Base-by-base conservation (phyloP, 345 rosid genomes). In the Streptanthus diversifolius region DNA sequence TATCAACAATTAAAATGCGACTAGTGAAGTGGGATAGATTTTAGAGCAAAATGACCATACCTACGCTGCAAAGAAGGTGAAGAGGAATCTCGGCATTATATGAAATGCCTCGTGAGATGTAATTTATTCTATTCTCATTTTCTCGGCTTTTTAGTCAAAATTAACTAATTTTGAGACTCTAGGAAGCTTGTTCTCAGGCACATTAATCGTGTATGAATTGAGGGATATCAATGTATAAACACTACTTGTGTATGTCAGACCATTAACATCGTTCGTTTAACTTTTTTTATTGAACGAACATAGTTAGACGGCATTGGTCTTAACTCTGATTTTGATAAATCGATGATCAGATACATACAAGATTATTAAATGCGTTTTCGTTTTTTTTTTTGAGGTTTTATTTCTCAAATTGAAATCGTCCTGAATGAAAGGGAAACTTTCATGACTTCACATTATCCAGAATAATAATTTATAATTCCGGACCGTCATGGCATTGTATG, bases 381-480 rank as follows among this genome's bases (percentile, higher is more conserved):
- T 52, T 8, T 21, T 25, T 25, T 25, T 25, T 30, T 30, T 7
- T 63, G 1, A 7, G 19, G 3, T 3, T 12, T n/a, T 41, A n/a
- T 32, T 53, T 63, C 21, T 19, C 9, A 32, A 41, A 37, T 63
- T 63, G 64, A 63, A 30, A 22, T 63, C 21, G n/a, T 62, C 45
- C 18, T 11, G 19, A 47, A 24, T 25, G 77, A 35, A 73, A 73
- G 29, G 25, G 65, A 15, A 56, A 17, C 30, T 41, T 30, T 40
- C 65, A 49, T 47, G 35, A 47, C 43, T 52, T 56, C 59, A 36
- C 40, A 36, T 55, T 53, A 72, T 72, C 70, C 27, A 63, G 27
- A 48, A 24, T 8, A 5, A 5, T 33, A 40, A 19, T n/a, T 10
- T 9, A 63, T 25, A 14, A 63, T 21, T 63, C 2, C 7, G 9